phyloP scores from a whole-genome alignment of 2,329 filamentous ascomycete genomes.

The Aspergillus amoenus region DNA sequence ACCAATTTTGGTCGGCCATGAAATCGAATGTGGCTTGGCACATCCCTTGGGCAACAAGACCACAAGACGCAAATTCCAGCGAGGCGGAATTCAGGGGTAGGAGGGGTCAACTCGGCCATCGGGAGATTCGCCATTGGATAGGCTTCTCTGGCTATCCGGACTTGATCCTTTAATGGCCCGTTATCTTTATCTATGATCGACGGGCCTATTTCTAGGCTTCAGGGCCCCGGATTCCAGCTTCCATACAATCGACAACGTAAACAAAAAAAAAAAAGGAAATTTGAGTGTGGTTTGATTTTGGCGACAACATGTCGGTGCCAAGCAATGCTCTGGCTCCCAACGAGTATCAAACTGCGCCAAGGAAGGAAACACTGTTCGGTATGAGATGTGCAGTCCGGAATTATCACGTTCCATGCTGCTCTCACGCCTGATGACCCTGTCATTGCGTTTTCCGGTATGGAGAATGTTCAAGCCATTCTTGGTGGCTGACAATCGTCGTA shows the following conservation, averaged over 20 bases:
- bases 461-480: not conserved
- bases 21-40: constrained; percentile 15
- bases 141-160: not conserved
- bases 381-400: not conserved
- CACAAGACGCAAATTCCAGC: constrained; percentile 3
- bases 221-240: not conserved
- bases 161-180: not conserved
- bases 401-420: not conserved
- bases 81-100: constrained; percentile 2
- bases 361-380: constrained; percentile 2
- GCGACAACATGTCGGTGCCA: not conserved
- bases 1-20: constrained; percentile 10
- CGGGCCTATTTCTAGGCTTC: not conserved
- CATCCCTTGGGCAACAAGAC: constrained; percentile 1
- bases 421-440: constrained; percentile 5
- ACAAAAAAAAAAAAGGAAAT: not conserved
- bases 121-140: not conserved
- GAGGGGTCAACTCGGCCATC: not conserved
- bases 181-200: not conserved
- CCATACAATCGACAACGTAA: not conserved
- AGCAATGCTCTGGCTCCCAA: not conserved
- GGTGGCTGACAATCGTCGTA: not conserved
- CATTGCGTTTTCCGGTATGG: not conserved
- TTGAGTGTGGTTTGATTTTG: not conserved
- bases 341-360: constrained; percentile 5